Percentiles rank a stretch among this genome's conserved stretches.
Evolutionary conservation across 331 rosid genomes (phyloP).

Genomic region (Prunus yedoensis): DNA sequence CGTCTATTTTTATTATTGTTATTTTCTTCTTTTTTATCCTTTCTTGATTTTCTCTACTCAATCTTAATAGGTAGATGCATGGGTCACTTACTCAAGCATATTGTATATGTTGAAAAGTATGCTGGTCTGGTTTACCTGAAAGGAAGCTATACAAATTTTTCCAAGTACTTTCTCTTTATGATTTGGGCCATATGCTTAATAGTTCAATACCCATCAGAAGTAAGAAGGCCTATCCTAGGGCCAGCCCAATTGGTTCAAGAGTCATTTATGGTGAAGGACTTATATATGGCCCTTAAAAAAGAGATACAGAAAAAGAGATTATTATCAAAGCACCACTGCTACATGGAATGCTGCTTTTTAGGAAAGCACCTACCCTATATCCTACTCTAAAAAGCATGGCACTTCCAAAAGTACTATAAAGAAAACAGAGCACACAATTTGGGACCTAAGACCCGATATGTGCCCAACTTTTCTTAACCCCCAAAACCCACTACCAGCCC

Average conservation of each 20-base stretch:
- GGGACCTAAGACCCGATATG: neutral
- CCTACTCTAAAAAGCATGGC: neutral
- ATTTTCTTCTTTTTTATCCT: neutral
- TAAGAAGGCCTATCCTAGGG: too few relatives aligned
- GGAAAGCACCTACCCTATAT: neutral
- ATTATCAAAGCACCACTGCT: too few relatives aligned
- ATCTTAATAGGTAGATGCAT: neutral
- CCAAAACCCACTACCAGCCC: neutral
- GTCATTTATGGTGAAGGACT: too few relatives aligned
- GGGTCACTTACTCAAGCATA: neutral
- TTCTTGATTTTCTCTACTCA: neutral
- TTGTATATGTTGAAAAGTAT: neutral
- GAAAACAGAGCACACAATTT: neutral
- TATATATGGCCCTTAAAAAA: too few relatives aligned
- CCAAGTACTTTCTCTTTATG: neutral
- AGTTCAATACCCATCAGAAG: neutral
- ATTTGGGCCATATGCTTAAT: neutral
- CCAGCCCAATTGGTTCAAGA: too few relatives aligned
- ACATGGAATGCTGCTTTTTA: neutral
- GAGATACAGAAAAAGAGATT: too few relatives aligned
- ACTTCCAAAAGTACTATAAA: neutral
- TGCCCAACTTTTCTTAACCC: neutral
- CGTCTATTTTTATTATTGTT: neutral
- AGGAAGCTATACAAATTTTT: neutral
- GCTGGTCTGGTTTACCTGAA: neutral